Evolutionary conservation across 163 green algal genomes (phyloP).

Genomic region (Scenedesmus sp.): DNA sequence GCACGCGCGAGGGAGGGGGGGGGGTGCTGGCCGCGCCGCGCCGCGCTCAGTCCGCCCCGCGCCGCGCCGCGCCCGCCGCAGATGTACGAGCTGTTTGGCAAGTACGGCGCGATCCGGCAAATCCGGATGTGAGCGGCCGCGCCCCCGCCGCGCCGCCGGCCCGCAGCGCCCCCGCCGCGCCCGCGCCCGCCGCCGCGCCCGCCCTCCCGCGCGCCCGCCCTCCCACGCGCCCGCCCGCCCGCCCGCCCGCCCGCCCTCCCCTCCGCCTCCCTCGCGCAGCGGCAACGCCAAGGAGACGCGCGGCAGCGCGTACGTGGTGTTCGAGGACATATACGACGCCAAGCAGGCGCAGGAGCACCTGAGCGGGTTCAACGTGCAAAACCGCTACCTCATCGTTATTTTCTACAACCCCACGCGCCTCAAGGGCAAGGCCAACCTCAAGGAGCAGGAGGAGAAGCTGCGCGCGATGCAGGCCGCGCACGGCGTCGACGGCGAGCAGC

Average conservation of each 20-base stretch:
- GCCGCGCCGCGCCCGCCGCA: slow-evolving; percentile 24
- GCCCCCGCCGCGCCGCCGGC: too few species aligned
- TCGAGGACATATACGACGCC: slow-evolving; percentile 77
- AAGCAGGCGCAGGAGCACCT: slow-evolving; percentile 86
- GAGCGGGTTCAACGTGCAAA: slow-evolving; percentile 96
- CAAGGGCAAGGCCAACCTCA: slow-evolving; percentile 81
- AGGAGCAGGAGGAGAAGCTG: slow-evolving; percentile 93
- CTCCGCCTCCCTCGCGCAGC: slow-evolving; percentile 61
- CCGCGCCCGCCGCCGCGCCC: too few species aligned
- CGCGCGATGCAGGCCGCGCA: slow-evolving; percentile 88
- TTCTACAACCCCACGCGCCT: slow-evolving; percentile 89
- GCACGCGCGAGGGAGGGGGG: too few species aligned
- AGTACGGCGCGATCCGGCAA: slow-evolving; percentile 90
- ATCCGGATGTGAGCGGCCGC: slow-evolving; percentile 78
- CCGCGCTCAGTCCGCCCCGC: too few species aligned
- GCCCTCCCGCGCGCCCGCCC: too few species aligned
- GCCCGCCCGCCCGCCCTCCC: too few species aligned
- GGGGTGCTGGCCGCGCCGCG: too few species aligned
- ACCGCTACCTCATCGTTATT: slow-evolving; percentile 93
- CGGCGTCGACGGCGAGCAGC: slow-evolving; percentile 91
- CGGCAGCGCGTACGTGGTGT: slow-evolving; percentile 97
- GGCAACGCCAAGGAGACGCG: slow-evolving; percentile 92
- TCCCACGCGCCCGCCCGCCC: too few species aligned
- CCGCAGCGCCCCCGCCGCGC: too few species aligned
- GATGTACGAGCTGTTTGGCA: slow-evolving; percentile 54